phyloP scores from a whole-genome alignment of 2,329 filamentous ascomycete species.

The Teratosphaeria viscida region DNA sequence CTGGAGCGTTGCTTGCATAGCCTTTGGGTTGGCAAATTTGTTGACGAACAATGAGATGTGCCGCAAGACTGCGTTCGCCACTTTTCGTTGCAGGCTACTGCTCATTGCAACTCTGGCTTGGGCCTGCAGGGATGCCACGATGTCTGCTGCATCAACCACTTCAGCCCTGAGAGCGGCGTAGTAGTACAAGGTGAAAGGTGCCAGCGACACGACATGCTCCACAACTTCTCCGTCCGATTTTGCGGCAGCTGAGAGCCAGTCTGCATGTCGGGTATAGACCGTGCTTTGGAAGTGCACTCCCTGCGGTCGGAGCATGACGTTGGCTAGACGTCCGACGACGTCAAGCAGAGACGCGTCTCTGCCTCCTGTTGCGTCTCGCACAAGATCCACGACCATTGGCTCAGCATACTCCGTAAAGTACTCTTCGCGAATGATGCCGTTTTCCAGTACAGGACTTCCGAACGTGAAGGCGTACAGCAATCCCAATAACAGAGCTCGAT shows the following conservation, averaged over 20 bases:
- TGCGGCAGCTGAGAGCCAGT: constrained; percentile 21
- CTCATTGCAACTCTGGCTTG: constrained; percentile 13
- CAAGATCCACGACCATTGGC: constrained; percentile 30
- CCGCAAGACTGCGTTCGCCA: constrained; percentile 24
- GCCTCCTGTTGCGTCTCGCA: constrained; percentile 21
- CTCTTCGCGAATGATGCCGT: constrained; percentile 25
- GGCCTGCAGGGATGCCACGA: constrained; percentile 15
- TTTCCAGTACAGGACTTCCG: constrained; percentile 38
- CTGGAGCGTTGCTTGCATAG: constrained; percentile 27
- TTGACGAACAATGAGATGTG: constrained; percentile 39
- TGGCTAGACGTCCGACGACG: constrained; percentile 50
- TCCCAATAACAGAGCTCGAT: constrained; percentile 50
- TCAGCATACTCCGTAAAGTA: constrained; percentile 40
- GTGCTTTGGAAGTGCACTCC: constrained; percentile 35
- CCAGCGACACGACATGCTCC: constrained; percentile 1
- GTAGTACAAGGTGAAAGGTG: constrained; percentile 22
- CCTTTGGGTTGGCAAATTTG: constrained; percentile 35
- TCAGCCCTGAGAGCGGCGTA: constrained; percentile 23
- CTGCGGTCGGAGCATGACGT: constrained; percentile 47
- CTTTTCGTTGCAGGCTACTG: background rate
- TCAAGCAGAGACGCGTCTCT: constrained; percentile 46
- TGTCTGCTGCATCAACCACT: constrained; percentile 18
- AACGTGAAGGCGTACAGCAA: constrained; percentile 51
- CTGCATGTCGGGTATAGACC: constrained; percentile 20
- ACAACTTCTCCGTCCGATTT: background rate